Percentiles rank a stretch among this genome's conserved stretches.
phyloP scores from a whole-genome alignment of 2,329 filamentous ascomycete species.

The Exophiala xenobiotica region DNA sequence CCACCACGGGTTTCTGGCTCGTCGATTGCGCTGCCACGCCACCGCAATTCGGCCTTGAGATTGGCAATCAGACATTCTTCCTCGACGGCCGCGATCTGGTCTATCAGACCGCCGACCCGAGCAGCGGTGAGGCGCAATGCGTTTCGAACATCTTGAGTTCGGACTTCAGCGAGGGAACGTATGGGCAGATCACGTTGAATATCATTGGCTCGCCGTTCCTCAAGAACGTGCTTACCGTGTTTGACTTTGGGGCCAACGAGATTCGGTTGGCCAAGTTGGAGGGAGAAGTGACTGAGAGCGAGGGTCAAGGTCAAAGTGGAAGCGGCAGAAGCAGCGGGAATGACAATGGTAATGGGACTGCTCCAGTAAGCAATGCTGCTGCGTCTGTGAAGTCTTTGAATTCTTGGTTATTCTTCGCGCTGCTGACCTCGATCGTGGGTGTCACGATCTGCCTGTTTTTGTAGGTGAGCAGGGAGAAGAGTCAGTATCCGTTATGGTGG shows the following conservation, averaged over 20 bases:
- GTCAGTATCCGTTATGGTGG: too few relatives aligned
- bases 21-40: slow-evolving; percentile 45
- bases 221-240: slow-evolving; percentile 53
- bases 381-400: too few relatives aligned
- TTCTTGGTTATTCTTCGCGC: too few relatives aligned
- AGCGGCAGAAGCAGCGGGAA: not conserved
- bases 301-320: not conserved
- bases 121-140: slow-evolving; percentile 24
- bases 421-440: too few relatives aligned
- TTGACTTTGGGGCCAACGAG: slow-evolving; percentile 46
- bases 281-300: slow-evolving; percentile 6
- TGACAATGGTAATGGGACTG: too few relatives aligned
- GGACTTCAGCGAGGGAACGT: slow-evolving; percentile 18
- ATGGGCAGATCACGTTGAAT: slow-evolving; percentile 20
- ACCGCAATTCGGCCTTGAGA: slow-evolving; percentile 43
- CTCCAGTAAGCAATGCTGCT: too few relatives aligned
- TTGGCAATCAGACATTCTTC: slow-evolving; percentile 39
- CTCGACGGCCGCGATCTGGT: slow-evolving; percentile 37
- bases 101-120: slow-evolving; percentile 26
- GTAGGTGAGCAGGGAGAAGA: too few relatives aligned
- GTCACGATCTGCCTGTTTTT: too few relatives aligned
- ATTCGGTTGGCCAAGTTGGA: slow-evolving; percentile 9
- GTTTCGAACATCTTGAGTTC: slow-evolving; percentile 23
- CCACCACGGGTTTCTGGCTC: slow-evolving; percentile 35
- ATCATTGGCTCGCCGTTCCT: slow-evolving; percentile 49